Evolutionary conservation across 1,284 basidiomycete genomes (phyloP).

Genomic region (Tilletia indica): DNA sequence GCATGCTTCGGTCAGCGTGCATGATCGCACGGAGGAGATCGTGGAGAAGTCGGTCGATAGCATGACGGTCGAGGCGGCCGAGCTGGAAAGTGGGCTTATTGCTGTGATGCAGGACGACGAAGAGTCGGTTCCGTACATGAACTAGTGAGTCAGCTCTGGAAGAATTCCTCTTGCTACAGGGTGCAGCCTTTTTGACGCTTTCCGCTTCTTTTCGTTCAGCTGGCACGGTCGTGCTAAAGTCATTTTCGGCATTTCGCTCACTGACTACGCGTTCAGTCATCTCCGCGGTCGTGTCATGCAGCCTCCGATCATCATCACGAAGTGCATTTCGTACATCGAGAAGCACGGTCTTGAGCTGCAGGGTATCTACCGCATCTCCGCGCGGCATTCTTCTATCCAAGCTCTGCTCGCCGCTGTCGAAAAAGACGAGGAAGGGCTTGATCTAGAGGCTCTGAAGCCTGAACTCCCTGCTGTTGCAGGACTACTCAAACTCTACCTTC

Average conservation of each 20-base stretch:
- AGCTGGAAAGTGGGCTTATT: conserved; percentile 64
- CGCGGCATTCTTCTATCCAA: conserved; percentile 79
- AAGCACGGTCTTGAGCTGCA: conserved; percentile 58
- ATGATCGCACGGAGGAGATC: conserved; percentile 60
- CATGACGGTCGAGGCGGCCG: conserved; percentile 60
- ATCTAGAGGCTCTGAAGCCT: conserved; percentile 72
- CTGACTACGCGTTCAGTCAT: conserved; percentile 84
- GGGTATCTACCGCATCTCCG: conserved; percentile 69
- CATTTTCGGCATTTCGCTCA: conserved; percentile 86
- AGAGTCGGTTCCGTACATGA: conserved; percentile 69
- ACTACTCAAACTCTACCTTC: conserved; percentile 85
- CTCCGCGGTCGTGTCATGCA: conserved; percentile 63
- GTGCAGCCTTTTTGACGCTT: neutral
- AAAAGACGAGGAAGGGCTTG: conserved; percentile 79
- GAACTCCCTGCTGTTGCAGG: conserved; percentile 88
- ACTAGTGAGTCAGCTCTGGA: conserved; percentile 60
- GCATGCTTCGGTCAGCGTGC: conserved; percentile 35
- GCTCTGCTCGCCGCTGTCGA: conserved; percentile 85
- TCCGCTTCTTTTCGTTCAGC: conserved; percentile 59
- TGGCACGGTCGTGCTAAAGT: conserved; percentile 77
- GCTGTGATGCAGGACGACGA: conserved; percentile 59
- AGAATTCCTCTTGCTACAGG: neutral
- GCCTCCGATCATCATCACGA: conserved; percentile 74
- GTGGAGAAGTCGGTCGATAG: conserved; percentile 75
- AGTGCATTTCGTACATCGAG: conserved; percentile 83